phyloP scores from a whole-genome alignment of 2,329 filamentous ascomycete species.

The Clarireedia sp. region DNA sequence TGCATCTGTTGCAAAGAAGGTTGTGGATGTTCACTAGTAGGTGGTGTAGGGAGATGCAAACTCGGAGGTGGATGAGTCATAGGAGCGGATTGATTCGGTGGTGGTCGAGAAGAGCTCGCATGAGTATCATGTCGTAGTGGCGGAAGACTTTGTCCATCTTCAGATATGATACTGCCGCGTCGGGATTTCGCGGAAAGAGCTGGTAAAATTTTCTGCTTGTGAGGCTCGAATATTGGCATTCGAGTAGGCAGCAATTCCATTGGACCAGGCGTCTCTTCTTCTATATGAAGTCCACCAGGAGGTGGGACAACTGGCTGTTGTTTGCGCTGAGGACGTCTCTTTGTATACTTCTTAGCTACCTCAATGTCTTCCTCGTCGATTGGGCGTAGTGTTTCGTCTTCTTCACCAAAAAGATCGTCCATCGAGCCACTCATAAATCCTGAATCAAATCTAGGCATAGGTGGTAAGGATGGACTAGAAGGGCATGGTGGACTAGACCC shows the following conservation, averaged over 20 bases:
- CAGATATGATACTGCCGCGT: constrained; percentile 23
- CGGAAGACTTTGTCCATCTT: constrained; percentile 25
- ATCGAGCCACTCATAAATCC: constrained; percentile 78
- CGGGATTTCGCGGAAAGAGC: constrained; percentile 29
- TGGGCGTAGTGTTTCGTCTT: constrained; percentile 31
- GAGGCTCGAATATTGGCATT: constrained; percentile 26
- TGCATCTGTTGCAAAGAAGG: constrained; percentile 3
- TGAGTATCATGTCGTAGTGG: constrained; percentile 15
- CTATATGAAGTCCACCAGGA: constrained; percentile 27
- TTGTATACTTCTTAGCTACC: constrained; percentile 29
- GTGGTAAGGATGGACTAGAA: constrained; percentile 52
- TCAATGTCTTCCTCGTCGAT: constrained; percentile 32
- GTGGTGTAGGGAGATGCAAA: constrained; percentile 4
- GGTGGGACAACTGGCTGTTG: constrained; percentile 12
- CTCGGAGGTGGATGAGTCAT: constrained; percentile 2
- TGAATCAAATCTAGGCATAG: constrained; percentile 56
- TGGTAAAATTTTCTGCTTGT: constrained; percentile 22
- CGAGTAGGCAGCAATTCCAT: constrained; percentile 34
- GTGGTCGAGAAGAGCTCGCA: constrained; percentile 3
- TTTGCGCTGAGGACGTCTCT: constrained; percentile 13
- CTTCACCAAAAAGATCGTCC: constrained; percentile 51
- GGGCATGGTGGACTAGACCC: constrained; percentile 74
- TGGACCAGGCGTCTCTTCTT: constrained; percentile 33
- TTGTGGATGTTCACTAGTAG: constrained; percentile 8
- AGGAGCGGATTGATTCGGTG: neutral